These are phyloP conservation scores for Cyberlindnera galapagoensis DNA, from an alignment of 805 yeast species.

Conservation along the genomic window DNA sequence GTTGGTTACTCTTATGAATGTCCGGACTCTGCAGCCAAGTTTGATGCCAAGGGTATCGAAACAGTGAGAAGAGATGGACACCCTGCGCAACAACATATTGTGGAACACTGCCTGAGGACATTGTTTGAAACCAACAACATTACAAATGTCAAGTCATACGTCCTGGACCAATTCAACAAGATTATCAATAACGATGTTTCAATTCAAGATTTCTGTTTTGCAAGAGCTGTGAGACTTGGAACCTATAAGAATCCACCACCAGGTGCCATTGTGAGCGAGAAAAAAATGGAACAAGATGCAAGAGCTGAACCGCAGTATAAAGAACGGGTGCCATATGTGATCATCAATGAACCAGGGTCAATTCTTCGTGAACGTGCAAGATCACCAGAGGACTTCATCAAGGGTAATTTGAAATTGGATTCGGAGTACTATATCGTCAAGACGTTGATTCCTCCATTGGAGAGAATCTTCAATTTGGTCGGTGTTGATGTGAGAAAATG, in stretches of 20 bases:
- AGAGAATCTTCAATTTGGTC: conserved; percentile 69
- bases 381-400: conserved; percentile 69
- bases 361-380: conserved; percentile 71
- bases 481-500: conserved; percentile 79
- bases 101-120: conserved; percentile 59
- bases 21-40: conserved; percentile 44
- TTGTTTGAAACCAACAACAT: conserved; percentile 71
- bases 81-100: conserved; percentile 82
- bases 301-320: conserved; percentile 79
- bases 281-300: conserved; percentile 54
- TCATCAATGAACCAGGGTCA: conserved; percentile 52
- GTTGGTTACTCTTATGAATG: conserved; percentile 78
- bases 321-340: conserved; percentile 86
- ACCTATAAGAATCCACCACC: conserved; percentile 84
- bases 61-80: conserved; percentile 93
- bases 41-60: conserved; percentile 96
- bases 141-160: conserved; percentile 60
- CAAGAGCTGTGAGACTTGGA: conserved; percentile 83
- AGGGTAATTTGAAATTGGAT: conserved; percentile 48
- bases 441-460: conserved; percentile 84
- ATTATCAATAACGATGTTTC: conserved; percentile 58
- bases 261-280: conserved; percentile 78
- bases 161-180: conserved; percentile 59
- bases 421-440: conserved; percentile 79
- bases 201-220: conserved; percentile 83